Evolutionary conservation across 2,329 filamentous ascomycete species (phyloP), one percentile per base, ranked within the genome.

Genomic region (Alternaria metachromatica): DNA sequence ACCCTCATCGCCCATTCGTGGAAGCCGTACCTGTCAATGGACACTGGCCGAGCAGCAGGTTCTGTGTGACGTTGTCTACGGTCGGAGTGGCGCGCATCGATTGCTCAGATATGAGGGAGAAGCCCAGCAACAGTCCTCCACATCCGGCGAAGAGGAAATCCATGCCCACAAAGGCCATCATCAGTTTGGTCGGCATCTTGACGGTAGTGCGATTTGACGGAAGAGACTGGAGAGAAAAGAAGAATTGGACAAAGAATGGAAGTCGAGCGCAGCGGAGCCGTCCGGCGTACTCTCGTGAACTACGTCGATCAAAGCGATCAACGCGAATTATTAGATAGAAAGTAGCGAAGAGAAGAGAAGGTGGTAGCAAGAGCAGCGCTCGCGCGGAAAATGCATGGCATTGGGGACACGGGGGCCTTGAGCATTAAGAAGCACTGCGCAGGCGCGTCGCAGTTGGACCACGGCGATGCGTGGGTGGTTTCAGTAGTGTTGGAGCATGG

Each of bases 81-180:
- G 82, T 86, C n/a, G 81, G 81, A 21, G 72, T 74, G 18, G 79
- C 73, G 28, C 76, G 74, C 72, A 84, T 75, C 48, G 80, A 78
- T 48, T 80, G 75, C 74, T 84, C 79, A 48, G 84, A 85, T 12
- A 83, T 77, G 60, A 88, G 77, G n/a, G 85, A 83, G 70, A 86
- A 86, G 64, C 83, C 81, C 45, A 88, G 75, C 63, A 88, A 76
- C 25, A 88, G 75, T 60, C 80, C 83, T 66, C 86, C 86, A 18
- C 83, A 82, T 58, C 76, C 77, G 37, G 86, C 80, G 73, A 88
- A 88, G 68, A 87, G 74, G 50, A 86, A 67, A 74, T 88, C 84
- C 64, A 83, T 76, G 46, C 76, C 77, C 61, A 87, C 72, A 75
- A 85, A 88, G 63, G 83, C 80, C 71, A 85, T 72, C 67, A 87